These are phyloP conservation scores for Phoma sp. DNA, from an alignment of 2,329 filamentous ascomycete genomes.

Conservation along the genomic window DNA sequence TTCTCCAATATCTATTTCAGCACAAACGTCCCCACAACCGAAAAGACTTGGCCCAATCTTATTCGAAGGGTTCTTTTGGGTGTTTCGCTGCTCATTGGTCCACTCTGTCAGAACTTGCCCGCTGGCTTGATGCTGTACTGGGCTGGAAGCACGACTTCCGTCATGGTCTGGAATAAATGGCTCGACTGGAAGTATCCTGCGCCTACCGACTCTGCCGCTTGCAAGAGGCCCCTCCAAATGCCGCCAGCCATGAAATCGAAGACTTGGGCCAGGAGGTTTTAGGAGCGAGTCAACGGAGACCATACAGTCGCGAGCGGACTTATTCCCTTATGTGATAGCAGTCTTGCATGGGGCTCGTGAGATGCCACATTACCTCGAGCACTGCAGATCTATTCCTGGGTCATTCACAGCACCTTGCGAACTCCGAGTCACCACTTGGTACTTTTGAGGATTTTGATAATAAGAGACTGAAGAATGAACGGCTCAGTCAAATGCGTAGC, in stretches of 20 bases:
- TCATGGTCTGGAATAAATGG: conserved; percentile 43
- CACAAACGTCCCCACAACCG: conserved; percentile 27
- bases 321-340: too few species aligned
- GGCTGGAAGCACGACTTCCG: conserved; percentile 42
- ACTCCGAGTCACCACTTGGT: too few species aligned
- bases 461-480: too few species aligned
- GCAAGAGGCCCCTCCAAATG: conserved; percentile 37
- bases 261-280: background rate
- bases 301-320: too few species aligned
- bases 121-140: conserved; percentile 52
- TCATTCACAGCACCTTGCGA: too few species aligned
- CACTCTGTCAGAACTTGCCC: conserved; percentile 45
- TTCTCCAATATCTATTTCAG: conserved; percentile 53
- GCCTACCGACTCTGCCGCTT: conserved; percentile 30
- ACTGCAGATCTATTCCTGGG: too few species aligned
- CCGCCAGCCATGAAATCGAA: conserved; percentile 18
- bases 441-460: too few species aligned
- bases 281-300: background rate
- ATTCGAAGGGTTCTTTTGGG: conserved; percentile 36
- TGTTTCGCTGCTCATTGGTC: conserved; percentile 40
- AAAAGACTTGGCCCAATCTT: conserved; percentile 21
- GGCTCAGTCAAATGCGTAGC: too few species aligned
- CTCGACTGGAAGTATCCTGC: conserved; percentile 40
- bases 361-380: too few species aligned
- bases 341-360: too few species aligned